Percentiles rank a stretch among this genome's conserved stretches.
Evolutionary conservation across 192 early-diverging fungal genomes (phyloP).

Genomic region (Bifiguratus adelaidae): DNA sequence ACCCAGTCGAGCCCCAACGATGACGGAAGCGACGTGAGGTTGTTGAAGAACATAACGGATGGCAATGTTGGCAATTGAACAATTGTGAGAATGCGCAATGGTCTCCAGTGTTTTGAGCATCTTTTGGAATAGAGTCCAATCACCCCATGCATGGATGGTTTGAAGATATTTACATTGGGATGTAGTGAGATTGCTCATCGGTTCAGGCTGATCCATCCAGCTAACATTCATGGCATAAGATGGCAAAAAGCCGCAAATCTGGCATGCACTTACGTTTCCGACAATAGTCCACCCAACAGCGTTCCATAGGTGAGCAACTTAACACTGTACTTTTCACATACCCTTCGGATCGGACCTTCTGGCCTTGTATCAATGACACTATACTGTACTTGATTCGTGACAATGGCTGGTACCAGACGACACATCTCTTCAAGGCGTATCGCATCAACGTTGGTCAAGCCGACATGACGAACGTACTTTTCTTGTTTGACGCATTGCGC

Average conservation of each 20-base stretch:
- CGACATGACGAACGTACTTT: background rate
- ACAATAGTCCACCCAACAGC: background rate
- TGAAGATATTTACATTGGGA: slow-evolving; percentile 2
- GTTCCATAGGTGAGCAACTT: slow-evolving; percentile 5
- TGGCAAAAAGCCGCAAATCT: too few relatives aligned
- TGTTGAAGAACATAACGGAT: background rate
- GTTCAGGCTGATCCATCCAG: background rate
- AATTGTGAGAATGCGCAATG: background rate
- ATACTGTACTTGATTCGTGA: slow-evolving; percentile 2
- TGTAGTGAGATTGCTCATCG: background rate
- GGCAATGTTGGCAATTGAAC: slow-evolving; percentile 4
- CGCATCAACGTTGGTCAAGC: slow-evolving; percentile 1
- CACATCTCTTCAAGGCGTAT: slow-evolving; percentile 1
- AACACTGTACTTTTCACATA: slow-evolving; percentile 4
- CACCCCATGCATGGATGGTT: background rate
- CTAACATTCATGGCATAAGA: too few relatives aligned
- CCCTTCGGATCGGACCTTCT: background rate
- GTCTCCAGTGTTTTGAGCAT: background rate
- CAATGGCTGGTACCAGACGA: background rate
- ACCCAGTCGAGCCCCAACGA: slow-evolving; percentile 1
- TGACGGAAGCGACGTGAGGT: slow-evolving; percentile 1
- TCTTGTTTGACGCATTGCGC: background rate
- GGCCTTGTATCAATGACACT: slow-evolving; percentile 1
- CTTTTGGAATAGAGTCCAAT: slow-evolving; percentile 1
- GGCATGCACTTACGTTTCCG: background rate